These are phyloP conservation scores for Cylindrodendrum hubeiense DNA, from an alignment of 2,329 filamentous ascomycete genomes.

Conservation along the genomic window DNA sequence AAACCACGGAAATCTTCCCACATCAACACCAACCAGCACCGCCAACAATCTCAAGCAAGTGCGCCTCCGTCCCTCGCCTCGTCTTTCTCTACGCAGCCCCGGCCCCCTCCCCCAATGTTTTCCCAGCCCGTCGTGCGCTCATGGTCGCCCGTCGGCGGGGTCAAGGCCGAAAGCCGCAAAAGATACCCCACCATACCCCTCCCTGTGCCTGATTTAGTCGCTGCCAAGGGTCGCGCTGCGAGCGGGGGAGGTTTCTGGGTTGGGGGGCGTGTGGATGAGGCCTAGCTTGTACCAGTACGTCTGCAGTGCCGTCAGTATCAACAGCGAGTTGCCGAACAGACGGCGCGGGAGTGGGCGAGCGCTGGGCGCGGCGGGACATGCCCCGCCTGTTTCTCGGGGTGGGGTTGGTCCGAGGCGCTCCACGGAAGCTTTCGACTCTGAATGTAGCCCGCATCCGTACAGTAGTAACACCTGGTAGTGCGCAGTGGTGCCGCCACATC, in stretches of 20 bases:
- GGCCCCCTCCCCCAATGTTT: conserved; percentile 10
- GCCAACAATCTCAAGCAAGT: neutral
- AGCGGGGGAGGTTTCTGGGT: conserved; percentile 10
- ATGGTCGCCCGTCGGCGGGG: conserved; percentile 38
- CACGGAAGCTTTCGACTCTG: neutral
- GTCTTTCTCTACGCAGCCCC: neutral
- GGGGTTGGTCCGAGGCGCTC: conserved; percentile 41
- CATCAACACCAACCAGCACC: neutral
- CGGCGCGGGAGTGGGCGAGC: neutral
- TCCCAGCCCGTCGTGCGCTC: conserved; percentile 26
- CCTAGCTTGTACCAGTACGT: neutral
- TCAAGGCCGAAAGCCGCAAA: conserved; percentile 26
- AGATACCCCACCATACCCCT: conserved; percentile 34
- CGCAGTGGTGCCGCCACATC: conserved; percentile 6
- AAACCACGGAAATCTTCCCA: conserved; percentile 13
- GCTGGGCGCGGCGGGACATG: neutral
- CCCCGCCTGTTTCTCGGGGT: conserved; percentile 33
- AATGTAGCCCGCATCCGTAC: conserved; percentile 1
- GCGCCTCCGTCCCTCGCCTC: neutral
- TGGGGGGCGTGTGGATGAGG: neutral
- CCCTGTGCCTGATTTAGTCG: conserved; percentile 19
- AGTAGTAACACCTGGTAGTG: neutral
- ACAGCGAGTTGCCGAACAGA: neutral
- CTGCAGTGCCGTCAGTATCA: neutral
- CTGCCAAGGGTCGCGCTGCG: neutral